A percentile compares a stretch with the other conserved stretches of the same genome.
phyloP scores from a whole-genome alignment of 352 stramenopile genomes.

The Pythium plurisporium region DNA sequence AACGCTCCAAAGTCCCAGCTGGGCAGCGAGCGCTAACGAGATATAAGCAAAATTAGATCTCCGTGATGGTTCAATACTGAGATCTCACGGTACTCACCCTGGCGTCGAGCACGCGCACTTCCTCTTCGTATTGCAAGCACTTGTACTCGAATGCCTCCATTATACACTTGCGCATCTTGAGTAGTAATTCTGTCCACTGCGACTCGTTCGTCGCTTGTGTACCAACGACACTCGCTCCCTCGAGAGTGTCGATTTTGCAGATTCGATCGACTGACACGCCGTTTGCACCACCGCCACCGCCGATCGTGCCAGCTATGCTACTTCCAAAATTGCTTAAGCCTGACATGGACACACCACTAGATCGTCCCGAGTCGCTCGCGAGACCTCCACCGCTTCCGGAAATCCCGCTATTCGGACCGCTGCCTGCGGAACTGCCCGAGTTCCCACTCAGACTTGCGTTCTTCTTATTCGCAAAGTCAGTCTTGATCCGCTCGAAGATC shows the following conservation, averaged over 20 bases:
- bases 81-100: no score
- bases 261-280: constrained; percentile 45
- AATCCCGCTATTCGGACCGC: neutral
- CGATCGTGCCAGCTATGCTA: constrained; percentile 14
- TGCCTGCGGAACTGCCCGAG: neutral
- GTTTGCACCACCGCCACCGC: constrained; percentile 7
- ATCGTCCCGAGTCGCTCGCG: neutral
- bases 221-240: constrained; percentile 59
- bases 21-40: constrained; percentile 27
- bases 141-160: constrained; percentile 81
- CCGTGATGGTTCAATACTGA: no score
- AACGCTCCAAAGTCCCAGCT: constrained; percentile 80
- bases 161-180: constrained; percentile 64
- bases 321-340: constrained; percentile 17
- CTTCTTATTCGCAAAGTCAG: constrained; percentile 59
- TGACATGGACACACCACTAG: constrained; percentile 7
- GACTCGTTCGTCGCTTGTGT: constrained; percentile 70
- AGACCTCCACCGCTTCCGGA: neutral
- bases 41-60: neutral
- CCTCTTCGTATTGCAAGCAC: constrained; percentile 79
- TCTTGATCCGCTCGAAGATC: constrained; percentile 67
- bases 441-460: constrained; percentile 15
- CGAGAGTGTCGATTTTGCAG: constrained; percentile 80
- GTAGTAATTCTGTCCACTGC: constrained; percentile 73
- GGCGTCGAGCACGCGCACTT: constrained; percentile 53